These are phyloP conservation scores for Plasmodium fragile DNA, from an alignment of 169 alveolate species.

Conservation along the genomic window DNA sequence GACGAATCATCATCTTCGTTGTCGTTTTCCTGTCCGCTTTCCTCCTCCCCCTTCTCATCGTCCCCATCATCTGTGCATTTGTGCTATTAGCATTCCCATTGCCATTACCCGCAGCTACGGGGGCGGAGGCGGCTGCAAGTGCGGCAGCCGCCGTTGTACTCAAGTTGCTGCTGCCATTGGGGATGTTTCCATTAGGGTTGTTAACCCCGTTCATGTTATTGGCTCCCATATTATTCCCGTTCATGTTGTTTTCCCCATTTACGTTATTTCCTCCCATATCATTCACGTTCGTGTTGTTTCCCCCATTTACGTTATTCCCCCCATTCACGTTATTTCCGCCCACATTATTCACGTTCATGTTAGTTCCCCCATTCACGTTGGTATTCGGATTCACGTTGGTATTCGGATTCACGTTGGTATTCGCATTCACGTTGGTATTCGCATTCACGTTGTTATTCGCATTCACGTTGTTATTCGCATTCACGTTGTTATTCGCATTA, in stretches of 20 bases:
- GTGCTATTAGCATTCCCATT: too few species aligned
- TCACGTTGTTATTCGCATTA: background rate
- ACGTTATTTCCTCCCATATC: too few species aligned
- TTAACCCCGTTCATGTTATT: background rate
- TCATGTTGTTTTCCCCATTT: background rate
- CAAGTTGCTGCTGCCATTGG: slow-evolving; percentile 8
- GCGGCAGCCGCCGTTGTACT: background rate
- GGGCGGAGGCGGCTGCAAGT: slow-evolving; percentile 4
- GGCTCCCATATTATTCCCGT: too few species aligned
- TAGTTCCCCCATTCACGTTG: background rate
- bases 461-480: background rate
- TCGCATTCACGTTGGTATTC: background rate
- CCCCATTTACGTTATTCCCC: background rate
- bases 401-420: background rate
- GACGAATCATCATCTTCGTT: background rate
- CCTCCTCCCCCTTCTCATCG: background rate
- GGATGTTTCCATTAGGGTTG: background rate
- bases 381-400: background rate
- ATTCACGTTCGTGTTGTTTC: background rate
- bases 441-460: background rate
- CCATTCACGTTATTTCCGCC: background rate
- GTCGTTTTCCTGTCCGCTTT: background rate
- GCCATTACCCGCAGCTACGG: slow-evolving; percentile 10
- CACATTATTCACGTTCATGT: too few species aligned
- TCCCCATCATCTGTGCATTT: background rate